A percentile compares a stretch with the other conserved stretches of the same genome.
Evolutionary conservation across 768 basidiomycete species (phyloP).

Genomic region (Russula ochroleuca): DNA sequence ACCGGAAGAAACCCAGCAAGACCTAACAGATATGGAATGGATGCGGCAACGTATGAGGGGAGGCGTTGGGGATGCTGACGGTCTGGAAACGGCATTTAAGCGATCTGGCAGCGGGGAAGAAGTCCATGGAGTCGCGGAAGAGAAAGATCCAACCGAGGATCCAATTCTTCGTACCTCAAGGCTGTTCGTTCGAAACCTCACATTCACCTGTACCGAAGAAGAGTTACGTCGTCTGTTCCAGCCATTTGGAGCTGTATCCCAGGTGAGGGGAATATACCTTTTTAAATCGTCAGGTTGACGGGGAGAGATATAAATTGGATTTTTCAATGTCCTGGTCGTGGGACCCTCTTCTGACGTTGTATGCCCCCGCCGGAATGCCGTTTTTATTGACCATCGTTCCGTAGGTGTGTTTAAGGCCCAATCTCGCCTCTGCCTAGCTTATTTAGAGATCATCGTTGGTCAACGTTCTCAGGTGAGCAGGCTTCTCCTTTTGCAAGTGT

Average conservation of each 20-base stretch:
- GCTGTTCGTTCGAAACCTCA: slow-evolving; percentile 92
- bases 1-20: slow-evolving; percentile 34
- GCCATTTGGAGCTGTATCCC: slow-evolving; percentile 65
- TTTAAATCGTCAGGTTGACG: slow-evolving; percentile 6
- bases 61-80: slow-evolving; percentile 37
- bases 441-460: neutral
- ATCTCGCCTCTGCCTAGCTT: slow-evolving; percentile 10
- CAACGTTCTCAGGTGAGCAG: slow-evolving; percentile 39
- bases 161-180: slow-evolving; percentile 72
- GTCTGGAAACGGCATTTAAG: slow-evolving; percentile 49
- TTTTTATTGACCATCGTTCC: slow-evolving; percentile 12
- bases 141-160: slow-evolving; percentile 31
- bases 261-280: slow-evolving; percentile 50
- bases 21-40: slow-evolving; percentile 70
- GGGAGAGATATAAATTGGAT: slow-evolving; percentile 47
- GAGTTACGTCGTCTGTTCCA: slow-evolving; percentile 65
- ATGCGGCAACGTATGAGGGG: slow-evolving; percentile 60
- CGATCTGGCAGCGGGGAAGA: slow-evolving; percentile 55
- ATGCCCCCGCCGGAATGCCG: slow-evolving; percentile 4
- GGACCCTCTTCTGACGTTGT: slow-evolving; percentile 37
- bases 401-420: slow-evolving; percentile 21
- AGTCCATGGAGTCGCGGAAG: slow-evolving; percentile 24
- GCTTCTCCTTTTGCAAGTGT: neutral
- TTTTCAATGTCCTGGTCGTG: neutral
- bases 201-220: slow-evolving; percentile 72